Base-by-base conservation (phyloP, 1,284 basidiomycete species). In the Rhodotorula sp. region DNA sequence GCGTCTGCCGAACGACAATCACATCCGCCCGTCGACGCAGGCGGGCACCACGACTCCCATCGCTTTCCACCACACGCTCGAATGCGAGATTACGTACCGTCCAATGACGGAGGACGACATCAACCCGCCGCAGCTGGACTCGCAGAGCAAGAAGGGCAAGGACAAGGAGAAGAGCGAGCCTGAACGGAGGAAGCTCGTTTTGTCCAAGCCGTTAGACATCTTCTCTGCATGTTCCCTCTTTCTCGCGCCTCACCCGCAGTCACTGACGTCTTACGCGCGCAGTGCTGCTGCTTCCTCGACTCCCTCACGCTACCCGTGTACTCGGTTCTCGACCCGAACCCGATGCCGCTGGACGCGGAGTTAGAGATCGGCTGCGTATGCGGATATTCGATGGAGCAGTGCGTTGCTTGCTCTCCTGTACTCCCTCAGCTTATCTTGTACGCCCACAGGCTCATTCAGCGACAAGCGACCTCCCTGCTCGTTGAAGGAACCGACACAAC, bases 201-300 rank as follows among this genome's bases (percentile, higher is more conserved):
- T 76, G 48, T 63, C 67, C 3, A 76, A 71, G 63, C 72, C 72
- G 2, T 46, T 76, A 44, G 71, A 73, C 41, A 65, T 76, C 27
- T 73, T 73, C 59, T 69, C 67, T 1, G 73, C 68, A 22, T 34
- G 73, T 62, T 13, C 5, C 44, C 15, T 39, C 53, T 27, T 19
- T 15, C 48, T 17, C 36, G 9, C 7, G 7, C 9, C 15, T 54
- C 53, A n/a, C 4, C 53, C 29, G 29, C 10, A 17, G 15, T 21
- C n/a, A 17, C 53, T 34, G 21, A 54, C 29, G 19, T 19, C 17
- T n/a, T 19, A 1, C 10, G 17, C 27, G 3, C 17, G 27, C 61
- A 73, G 73, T 76, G 75, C 59, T 75, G 70, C 57, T 76, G 75
- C 64, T 76, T 76, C 65, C 64, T 76, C 61, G 75, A 76, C 50